Percentiles rank a stretch among this genome's conserved stretches.
Conservation (phyloP, 495 filamentous ascomycete genomes). For the Astrothelium subdiscretum region DNA sequence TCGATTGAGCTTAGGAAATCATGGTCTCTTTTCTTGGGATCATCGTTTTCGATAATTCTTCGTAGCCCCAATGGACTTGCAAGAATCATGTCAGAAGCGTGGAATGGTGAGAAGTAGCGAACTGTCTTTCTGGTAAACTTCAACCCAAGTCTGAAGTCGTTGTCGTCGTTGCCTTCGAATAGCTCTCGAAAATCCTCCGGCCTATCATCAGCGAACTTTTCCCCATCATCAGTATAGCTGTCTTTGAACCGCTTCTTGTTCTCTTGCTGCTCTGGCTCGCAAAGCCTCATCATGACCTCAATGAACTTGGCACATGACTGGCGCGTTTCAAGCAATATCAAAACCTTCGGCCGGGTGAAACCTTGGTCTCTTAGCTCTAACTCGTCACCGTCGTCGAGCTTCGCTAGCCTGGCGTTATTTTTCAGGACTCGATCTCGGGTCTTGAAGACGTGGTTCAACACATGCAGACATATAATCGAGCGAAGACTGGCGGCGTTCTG, state of each 20-base stretch:
- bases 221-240: slow-evolving; percentile 49
- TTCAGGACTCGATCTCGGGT: slow-evolving; percentile 86
- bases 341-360: slow-evolving; percentile 86
- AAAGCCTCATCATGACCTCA: slow-evolving; percentile 58
- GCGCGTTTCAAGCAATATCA: slow-evolving; percentile 78
- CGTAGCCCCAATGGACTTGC: slow-evolving; percentile 80
- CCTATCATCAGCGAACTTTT: slow-evolving; percentile 56
- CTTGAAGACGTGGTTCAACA: slow-evolving; percentile 83
- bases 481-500: slow-evolving; percentile 54
- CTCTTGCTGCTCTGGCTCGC: slow-evolving; percentile 80
- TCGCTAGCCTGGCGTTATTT: slow-evolving; percentile 68
- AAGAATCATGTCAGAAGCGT: slow-evolving; percentile 89
- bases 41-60: slow-evolving; percentile 72
- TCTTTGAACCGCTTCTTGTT: slow-evolving; percentile 89
- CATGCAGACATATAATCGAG: slow-evolving; percentile 67
- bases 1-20: slow-evolving; percentile 93
- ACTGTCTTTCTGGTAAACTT: slow-evolving; percentile 93
- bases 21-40: slow-evolving; percentile 67
- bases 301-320: slow-evolving; percentile 70
- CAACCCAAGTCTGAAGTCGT: slow-evolving; percentile 85
- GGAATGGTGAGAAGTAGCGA: slow-evolving; percentile 91
- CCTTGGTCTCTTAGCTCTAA: slow-evolving; percentile 86
- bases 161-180: slow-evolving; percentile 89
- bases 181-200: slow-evolving; percentile 82
- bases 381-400: slow-evolving; percentile 35